A percentile compares a stretch with the other conserved stretches of the same genome.
phyloP scores from a whole-genome alignment of 257 asterid species.

The Solanum stenotomum region DNA sequence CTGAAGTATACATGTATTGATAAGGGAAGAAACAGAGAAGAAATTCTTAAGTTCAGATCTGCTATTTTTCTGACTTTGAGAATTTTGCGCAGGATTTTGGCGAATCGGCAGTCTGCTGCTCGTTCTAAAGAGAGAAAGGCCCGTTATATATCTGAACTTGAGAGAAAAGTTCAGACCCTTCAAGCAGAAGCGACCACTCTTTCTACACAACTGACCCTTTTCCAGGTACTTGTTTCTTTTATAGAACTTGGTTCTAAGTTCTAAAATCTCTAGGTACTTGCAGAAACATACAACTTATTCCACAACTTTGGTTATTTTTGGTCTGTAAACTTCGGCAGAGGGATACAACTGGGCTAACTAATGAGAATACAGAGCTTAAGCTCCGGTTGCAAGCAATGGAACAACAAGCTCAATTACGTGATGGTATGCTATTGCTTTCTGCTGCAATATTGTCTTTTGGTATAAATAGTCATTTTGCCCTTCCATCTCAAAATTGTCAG shows the following conservation, averaged over 20 bases:
- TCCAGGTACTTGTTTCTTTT: constrained; percentile 38
- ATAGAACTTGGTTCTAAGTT: not conserved
- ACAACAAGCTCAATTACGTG: constrained; percentile 93
- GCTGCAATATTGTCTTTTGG: not conserved
- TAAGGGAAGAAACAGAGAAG: not conserved
- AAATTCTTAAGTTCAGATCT: not conserved
- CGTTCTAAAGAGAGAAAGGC: constrained; percentile 90
- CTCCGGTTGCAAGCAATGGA: constrained; percentile 94
- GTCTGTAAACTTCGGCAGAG: constrained; percentile 38
- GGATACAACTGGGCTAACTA: constrained; percentile 76
- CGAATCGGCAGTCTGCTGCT: constrained; percentile 93
- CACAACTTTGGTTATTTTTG: not conserved
- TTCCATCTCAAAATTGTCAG: not conserved
- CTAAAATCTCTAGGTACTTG: not conserved
- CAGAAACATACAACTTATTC: not conserved
- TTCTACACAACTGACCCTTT: constrained; percentile 69
- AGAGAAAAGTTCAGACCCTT: constrained; percentile 94
- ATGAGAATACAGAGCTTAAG: constrained; percentile 88
- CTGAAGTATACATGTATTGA: not conserved
- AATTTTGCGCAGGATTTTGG: constrained; percentile 57
- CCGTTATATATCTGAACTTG: constrained; percentile 74
- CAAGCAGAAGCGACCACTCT: constrained; percentile 92
- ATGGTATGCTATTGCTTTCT: constrained; percentile 36
- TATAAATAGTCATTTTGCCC: not conserved
- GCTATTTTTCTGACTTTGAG: not conserved